These are phyloP conservation scores for Backusella mclennaniae DNA, from an alignment of 192 early-diverging fungal genomes.

Conservation along the genomic window DNA sequence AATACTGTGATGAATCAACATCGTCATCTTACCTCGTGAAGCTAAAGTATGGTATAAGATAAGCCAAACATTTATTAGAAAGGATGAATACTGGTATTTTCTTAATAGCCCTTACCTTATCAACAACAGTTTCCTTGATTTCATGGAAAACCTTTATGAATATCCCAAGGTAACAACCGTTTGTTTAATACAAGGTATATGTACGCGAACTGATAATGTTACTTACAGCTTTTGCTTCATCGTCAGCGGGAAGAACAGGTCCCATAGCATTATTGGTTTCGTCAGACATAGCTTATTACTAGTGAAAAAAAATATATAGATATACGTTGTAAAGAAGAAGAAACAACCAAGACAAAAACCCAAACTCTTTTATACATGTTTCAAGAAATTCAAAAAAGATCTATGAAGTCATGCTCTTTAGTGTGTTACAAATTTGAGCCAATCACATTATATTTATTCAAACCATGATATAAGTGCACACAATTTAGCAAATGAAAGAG, in stretches of 20 bases:
- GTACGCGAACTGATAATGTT: neutral
- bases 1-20: neutral
- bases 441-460: neutral
- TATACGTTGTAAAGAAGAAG: neutral
- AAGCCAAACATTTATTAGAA: neutral
- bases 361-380: neutral
- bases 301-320: neutral
- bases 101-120: conserved; percentile 28
- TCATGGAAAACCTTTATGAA: conserved; percentile 35
- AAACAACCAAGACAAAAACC: conserved; percentile 4
- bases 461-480: too few relatives aligned
- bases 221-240: conserved; percentile 35
- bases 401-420: neutral
- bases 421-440: neutral
- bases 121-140: conserved; percentile 40
- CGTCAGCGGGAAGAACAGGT: conserved; percentile 36
- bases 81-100: neutral
- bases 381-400: neutral
- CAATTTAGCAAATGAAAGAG: too few relatives aligned
- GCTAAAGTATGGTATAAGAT: neutral
- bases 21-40: conserved; percentile 22
- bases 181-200: neutral
- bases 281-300: conserved; percentile 41
- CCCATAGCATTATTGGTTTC: conserved; percentile 46
- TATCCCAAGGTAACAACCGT: neutral